Evolutionary conservation across 73 alveolate species (phyloP).

Genomic region (Diophrys appendiculata): DNA sequence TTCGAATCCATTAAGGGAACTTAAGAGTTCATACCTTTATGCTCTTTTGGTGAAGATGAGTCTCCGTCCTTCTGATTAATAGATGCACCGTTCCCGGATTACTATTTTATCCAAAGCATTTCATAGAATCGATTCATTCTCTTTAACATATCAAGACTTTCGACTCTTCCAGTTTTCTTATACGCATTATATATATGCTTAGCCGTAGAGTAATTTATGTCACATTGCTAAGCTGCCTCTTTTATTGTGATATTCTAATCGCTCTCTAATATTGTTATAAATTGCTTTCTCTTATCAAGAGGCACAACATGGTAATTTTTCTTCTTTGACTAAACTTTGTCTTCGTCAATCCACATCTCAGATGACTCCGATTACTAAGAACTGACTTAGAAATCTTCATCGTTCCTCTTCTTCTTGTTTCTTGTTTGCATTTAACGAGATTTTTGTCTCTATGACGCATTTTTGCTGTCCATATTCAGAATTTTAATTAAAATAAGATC

Average conservation of each 20-base stretch:
- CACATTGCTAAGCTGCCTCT: slow-evolving; percentile 30
- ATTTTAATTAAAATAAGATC: too few relatives aligned
- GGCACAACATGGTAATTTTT: neutral
- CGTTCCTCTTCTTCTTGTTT: neutral
- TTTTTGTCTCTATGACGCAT: neutral
- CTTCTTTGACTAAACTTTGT: neutral
- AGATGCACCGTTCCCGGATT: neutral
- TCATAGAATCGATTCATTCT: neutral
- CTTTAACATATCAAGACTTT: neutral
- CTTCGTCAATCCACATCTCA: neutral
- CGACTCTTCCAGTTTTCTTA: neutral
- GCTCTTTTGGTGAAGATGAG: neutral
- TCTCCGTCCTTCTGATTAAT: neutral
- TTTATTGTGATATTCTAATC: slow-evolving; percentile 17
- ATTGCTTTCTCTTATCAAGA: neutral
- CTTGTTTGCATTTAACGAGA: neutral
- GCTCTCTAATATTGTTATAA: neutral
- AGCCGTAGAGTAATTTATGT: slow-evolving; percentile 46
- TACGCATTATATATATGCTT: slow-evolving; percentile 34
- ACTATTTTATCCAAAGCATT: neutral
- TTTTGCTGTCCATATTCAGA: neutral
- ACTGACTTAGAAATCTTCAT: too few relatives aligned
- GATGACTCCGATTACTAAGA: too few relatives aligned
- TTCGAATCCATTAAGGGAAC: too few relatives aligned
- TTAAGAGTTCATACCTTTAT: too few relatives aligned